These are phyloP conservation scores for Auriscalpium vulgare DNA, from an alignment of 768 basidiomycete species.

Conservation along the genomic window DNA sequence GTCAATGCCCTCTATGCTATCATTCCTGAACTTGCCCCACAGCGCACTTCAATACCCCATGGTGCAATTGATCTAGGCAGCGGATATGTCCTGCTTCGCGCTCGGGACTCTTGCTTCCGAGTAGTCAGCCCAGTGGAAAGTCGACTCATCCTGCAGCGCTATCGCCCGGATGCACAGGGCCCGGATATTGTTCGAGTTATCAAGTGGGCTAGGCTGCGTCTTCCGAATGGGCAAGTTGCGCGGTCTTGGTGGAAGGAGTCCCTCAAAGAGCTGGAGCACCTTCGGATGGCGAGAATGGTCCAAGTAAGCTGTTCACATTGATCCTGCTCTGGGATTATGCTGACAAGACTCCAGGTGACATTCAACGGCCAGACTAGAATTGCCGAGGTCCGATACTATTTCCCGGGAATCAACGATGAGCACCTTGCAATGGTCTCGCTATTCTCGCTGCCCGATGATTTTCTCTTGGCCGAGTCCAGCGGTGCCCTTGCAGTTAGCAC, in stretches of 20 bases:
- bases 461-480: conserved; percentile 3
- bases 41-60: neutral
- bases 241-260: conserved; percentile 6
- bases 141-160: neutral
- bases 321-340: neutral
- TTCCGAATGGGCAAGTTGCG: conserved; percentile 14
- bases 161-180: neutral
- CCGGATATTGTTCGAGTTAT: neutral
- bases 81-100: conserved; percentile 18
- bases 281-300: conserved; percentile 11
- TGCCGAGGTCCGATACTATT: conserved; percentile 10
- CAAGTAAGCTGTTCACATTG: conserved; percentile 2
- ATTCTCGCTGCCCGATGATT: conserved; percentile 4
- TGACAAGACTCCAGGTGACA: neutral
- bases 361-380: neutral
- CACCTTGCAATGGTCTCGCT: conserved; percentile 9
- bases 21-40: neutral
- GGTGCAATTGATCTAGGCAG: conserved; percentile 14
- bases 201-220: conserved; percentile 19
- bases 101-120: neutral
- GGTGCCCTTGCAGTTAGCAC: conserved; percentile 5
- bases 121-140: neutral
- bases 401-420: neutral
- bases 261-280: neutral
- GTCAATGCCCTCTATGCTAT: conserved; percentile 3